Evolutionary conservation across 805 yeast genomes (phyloP), one percentile per base, ranked within the genome.

Genomic region (Metschnikowia baotianmanensis): DNA sequence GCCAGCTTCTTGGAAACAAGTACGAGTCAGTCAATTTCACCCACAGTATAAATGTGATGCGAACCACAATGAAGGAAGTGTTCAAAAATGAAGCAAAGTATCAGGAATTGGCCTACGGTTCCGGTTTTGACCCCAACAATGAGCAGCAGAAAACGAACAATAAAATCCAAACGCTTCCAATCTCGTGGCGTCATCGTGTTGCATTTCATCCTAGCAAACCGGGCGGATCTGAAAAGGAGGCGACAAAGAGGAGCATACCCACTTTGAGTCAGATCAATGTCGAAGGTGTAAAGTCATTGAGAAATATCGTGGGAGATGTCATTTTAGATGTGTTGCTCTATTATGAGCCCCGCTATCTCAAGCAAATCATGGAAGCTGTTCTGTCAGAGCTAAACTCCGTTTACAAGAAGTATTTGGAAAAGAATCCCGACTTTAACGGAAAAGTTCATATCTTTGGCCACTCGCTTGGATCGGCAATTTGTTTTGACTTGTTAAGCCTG

Each of bases 381-480:
- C 74, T 77, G 5, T 48, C 53, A 4, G 83, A 84, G 46, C 70
- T 88, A 32, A 90, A 89, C 59, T 53, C 70, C 1, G 77, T 82
- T 1, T 85, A 78, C 58, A 61, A 69, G 4, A 60, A 74, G 24
- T 91, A 80, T 58, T 61, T 71, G 43, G 72, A 79, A 37, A 65
- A 75, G 34, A 80, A 90, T 48, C 95, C 95, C 0, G 62, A 71
- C 15, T 86, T 86, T 60, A 68, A 79, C n/a, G 96, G 96, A 0
- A 77, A 82, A 48, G 81, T 91, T 1, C 89, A 91, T 51, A 61
- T 91, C 2, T 66, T 89, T 44, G 98, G 96, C 1, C 99, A 91
- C 60, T 91, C 98, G 0, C 66, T 91, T 25, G 99, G 99, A 0
- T 83, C 96, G 3, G 85, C 91, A 0, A 85, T 91, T 25, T 69